phyloP scores from a whole-genome alignment of 345 rosid species.

The Lagerstroemia speciosa region DNA sequence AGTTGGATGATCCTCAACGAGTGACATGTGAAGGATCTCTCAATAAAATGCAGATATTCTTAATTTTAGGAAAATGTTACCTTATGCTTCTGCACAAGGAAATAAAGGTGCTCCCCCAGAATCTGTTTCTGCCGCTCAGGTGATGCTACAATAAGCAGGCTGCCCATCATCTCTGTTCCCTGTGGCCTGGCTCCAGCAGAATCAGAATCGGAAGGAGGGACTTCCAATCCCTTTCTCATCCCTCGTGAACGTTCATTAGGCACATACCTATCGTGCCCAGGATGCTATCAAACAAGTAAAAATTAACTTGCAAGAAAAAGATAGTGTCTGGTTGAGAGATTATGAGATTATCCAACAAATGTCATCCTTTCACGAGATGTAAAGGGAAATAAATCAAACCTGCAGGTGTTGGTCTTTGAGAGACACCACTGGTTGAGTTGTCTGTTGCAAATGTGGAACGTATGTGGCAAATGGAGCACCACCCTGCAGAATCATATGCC shows the following conservation, averaged over 20 bases:
- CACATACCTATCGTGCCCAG: slow-evolving; percentile 28
- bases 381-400: slow-evolving; percentile 22
- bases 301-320: neutral
- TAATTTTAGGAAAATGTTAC: slow-evolving; percentile 16
- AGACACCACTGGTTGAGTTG: slow-evolving; percentile 24
- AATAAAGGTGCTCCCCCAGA: slow-evolving; percentile 54
- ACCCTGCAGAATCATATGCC: slow-evolving; percentile 25
- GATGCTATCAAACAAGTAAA: slow-evolving; percentile 15
- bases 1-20: neutral
- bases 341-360: no score
- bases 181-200: slow-evolving; percentile 22
- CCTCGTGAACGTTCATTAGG: slow-evolving; percentile 35
- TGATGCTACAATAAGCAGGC: slow-evolving; percentile 50
- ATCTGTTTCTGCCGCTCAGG: slow-evolving; percentile 53
- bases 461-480: slow-evolving; percentile 29
- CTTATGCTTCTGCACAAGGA: slow-evolving; percentile 53
- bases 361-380: neutral
- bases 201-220: slow-evolving; percentile 15
- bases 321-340: neutral
- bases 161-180: slow-evolving; percentile 42
- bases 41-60: neutral
- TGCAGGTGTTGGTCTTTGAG: slow-evolving; percentile 42
- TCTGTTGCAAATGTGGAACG: slow-evolving; percentile 34
- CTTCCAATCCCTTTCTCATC: slow-evolving; percentile 26
- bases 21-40: neutral